A percentile compares a stretch with the other conserved stretches of the same genome.
Conservation (phyloP, 2,329 filamentous ascomycete species). For the Xylariaceae sp. region DNA sequence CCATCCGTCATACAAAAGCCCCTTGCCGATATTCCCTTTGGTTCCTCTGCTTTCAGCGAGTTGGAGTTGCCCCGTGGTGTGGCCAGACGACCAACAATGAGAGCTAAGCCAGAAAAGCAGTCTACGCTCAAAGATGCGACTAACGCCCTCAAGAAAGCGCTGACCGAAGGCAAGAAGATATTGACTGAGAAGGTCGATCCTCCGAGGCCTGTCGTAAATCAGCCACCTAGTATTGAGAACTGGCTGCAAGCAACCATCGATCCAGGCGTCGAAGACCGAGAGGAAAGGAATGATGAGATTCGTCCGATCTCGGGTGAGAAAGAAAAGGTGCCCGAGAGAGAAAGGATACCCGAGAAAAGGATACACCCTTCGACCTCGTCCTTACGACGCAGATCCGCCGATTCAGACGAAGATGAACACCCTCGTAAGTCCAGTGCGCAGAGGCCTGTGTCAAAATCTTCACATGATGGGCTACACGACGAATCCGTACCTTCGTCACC, state of each 20-base stretch:
- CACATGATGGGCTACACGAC: slow-evolving; percentile 25
- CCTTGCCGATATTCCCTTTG: slow-evolving; percentile 57
- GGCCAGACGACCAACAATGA: slow-evolving; percentile 40
- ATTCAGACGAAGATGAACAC: slow-evolving; percentile 15
- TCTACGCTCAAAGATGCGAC: slow-evolving; percentile 56
- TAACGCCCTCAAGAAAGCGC: slow-evolving; percentile 60
- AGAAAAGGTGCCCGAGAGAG: slow-evolving; percentile 31
- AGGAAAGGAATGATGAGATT: slow-evolving; percentile 21
- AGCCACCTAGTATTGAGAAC: slow-evolving; percentile 59
- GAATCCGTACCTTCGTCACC: slow-evolving; percentile 33
- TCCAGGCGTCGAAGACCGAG: slow-evolving; percentile 49
- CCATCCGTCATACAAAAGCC: slow-evolving; percentile 46
- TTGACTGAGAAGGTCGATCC: slow-evolving; percentile 56
- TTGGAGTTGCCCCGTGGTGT: slow-evolving; percentile 51
- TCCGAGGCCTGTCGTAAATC: slow-evolving; percentile 45
- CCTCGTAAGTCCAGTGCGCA: slow-evolving; percentile 10
- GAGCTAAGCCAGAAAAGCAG: slow-evolving; percentile 47
- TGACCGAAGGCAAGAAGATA: slow-evolving; percentile 60
- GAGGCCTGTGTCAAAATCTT: slow-evolving; percentile 8
- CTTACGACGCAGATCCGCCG: slow-evolving; percentile 20
- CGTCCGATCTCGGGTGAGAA: slow-evolving; percentile 35
- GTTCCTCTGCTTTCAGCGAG: slow-evolving; percentile 62
- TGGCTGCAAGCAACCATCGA: slow-evolving; percentile 61
- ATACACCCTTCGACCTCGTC: slow-evolving; percentile 24
- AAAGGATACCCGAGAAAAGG: slow-evolving; percentile 32